Evolutionary conservation across 495 filamentous ascomycete species (phyloP).

Genomic region (Cercophora sp.): DNA sequence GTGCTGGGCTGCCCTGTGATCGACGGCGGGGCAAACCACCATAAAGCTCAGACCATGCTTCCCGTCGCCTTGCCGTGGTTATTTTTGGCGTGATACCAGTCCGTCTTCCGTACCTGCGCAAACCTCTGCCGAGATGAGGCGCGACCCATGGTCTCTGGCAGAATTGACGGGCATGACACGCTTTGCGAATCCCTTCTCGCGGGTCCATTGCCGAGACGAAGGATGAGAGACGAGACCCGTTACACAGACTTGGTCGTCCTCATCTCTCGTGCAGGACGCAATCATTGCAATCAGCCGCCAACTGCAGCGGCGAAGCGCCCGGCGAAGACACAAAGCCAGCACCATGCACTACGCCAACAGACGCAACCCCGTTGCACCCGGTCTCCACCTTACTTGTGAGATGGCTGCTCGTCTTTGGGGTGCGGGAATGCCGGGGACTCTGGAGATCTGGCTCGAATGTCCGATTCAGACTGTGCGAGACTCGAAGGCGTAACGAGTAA

Average conservation of each 20-base stretch:
- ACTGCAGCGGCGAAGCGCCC: background rate
- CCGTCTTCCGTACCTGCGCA: constrained; percentile 6
- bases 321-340: no score
- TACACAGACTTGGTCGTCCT: background rate
- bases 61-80: background rate
- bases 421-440: no score
- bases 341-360: no score
- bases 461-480: no score
- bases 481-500: no score
- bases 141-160: background rate
- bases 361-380: background rate
- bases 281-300: background rate
- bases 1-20: background rate
- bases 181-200: no score
- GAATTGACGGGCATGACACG: no score
- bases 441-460: no score
- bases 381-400: no score
- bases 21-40: constrained; percentile 4
- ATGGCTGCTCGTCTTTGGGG: no score
- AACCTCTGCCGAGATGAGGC: background rate
- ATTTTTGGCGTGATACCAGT: background rate
- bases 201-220: background rate
- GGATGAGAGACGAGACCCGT: no score
- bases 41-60: background rate
- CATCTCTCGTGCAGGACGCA: no score